A percentile compares a stretch with the other conserved stretches of the same genome.
Evolutionary conservation across 805 yeast species (phyloP).

Genomic region (Nakazawaea holstii): DNA sequence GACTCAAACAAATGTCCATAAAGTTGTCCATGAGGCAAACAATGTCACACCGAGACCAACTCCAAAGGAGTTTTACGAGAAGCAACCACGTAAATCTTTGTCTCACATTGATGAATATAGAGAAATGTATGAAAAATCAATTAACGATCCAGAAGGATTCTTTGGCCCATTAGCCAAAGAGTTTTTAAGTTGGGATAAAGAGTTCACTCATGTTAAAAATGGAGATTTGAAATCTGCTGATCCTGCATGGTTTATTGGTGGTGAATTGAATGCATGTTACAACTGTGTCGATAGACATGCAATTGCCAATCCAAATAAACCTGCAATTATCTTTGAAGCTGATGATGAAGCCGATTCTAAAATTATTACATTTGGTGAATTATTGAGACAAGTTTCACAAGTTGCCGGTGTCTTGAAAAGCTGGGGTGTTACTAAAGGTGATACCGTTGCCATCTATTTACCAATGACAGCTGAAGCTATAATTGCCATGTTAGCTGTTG

Average conservation of each 20-base stretch:
- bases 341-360: slow-evolving; percentile 78
- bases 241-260: slow-evolving; percentile 90
- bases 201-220: slow-evolving; percentile 55
- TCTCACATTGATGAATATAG: slow-evolving; percentile 63
- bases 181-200: slow-evolving; percentile 74
- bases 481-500: slow-evolving; percentile 89
- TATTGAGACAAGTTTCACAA: slow-evolving; percentile 76
- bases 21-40: slow-evolving; percentile 61
- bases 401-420: slow-evolving; percentile 78
- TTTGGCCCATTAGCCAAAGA: slow-evolving; percentile 74
- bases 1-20: slow-evolving; percentile 22
- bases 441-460: slow-evolving; percentile 90
- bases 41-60: slow-evolving; percentile 41
- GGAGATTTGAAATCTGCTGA: slow-evolving; percentile 72
- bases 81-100: slow-evolving; percentile 58
- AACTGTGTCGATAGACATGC: slow-evolving; percentile 98
- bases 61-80: slow-evolving; percentile 48
- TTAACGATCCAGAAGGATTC: slow-evolving; percentile 73
- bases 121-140: slow-evolving; percentile 64
- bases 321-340: slow-evolving; percentile 87
- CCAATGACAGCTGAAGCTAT: slow-evolving; percentile 98
- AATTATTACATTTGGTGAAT: slow-evolving; percentile 78
- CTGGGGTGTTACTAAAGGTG: slow-evolving; percentile 92
- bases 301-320: slow-evolving; percentile 74
- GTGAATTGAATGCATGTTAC: slow-evolving; percentile 87